A percentile compares a stretch with the other conserved stretches of the same genome.
phyloP scores from a whole-genome alignment of 2,329 filamentous ascomycete species.

The Penicillium sclerotigenum region DNA sequence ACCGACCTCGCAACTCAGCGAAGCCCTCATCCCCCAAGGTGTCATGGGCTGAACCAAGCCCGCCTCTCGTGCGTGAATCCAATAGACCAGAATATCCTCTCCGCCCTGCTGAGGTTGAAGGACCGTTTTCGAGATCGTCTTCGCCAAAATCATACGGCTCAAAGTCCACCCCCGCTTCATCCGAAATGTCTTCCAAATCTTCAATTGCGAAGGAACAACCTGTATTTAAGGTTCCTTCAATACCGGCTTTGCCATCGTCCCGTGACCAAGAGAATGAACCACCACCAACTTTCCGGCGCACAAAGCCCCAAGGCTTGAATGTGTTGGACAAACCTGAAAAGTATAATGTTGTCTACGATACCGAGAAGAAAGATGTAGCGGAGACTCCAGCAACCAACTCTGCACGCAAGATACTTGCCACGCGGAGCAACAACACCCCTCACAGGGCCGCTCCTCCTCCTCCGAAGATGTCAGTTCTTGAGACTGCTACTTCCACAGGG shows the following conservation, averaged over 20 bases:
- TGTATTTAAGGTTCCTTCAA: conserved; percentile 58
- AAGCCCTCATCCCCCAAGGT: conserved; percentile 37
- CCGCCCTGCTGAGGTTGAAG: conserved; percentile 22
- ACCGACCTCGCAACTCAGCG: conserved; percentile 21
- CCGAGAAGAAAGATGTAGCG: conserved; percentile 43
- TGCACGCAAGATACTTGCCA: conserved; percentile 49
- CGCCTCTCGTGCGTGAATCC: conserved; percentile 22
- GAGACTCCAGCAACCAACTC: conserved; percentile 47
- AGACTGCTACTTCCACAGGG: conserved; percentile 79
- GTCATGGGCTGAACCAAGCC: conserved; percentile 37
- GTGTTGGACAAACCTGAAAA: conserved; percentile 58
- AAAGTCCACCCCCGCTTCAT: conserved; percentile 44
- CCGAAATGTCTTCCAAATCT: conserved; percentile 38
- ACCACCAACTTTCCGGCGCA: conserved; percentile 64
- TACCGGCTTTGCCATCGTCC: conserved; percentile 58
- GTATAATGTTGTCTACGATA: conserved; percentile 49
- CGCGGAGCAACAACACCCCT: conserved; percentile 66
- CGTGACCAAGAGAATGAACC: conserved; percentile 85
- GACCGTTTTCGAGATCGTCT: conserved; percentile 33
- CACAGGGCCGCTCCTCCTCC: conserved; percentile 75
- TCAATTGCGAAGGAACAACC: conserved; percentile 47
- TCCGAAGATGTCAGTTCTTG: conserved; percentile 95
- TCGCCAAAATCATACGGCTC: conserved; percentile 38
- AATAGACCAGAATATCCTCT: conserved; percentile 24
- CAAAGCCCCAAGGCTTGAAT: conserved; percentile 55